Evolutionary conservation across 805 yeast species (phyloP), one percentile per base, ranked within the genome.

Genomic region (Monosporozyma solicola): DNA sequence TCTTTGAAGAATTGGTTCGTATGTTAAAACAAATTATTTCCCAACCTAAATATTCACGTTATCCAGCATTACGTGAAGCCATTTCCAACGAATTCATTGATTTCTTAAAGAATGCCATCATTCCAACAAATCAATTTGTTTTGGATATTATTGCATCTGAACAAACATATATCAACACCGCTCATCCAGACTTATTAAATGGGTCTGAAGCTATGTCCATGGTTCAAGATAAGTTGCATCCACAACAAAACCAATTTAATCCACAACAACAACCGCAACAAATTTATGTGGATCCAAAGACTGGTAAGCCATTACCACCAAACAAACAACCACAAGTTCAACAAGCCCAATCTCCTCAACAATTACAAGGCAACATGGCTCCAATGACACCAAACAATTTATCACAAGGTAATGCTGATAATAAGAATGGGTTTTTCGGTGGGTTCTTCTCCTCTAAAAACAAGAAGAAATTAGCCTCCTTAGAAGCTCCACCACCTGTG

Each of bases 401-500:
- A n/a, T 31, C 50, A 13, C 22, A 32, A 5, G 33, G 39, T 4
- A 32, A 37, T 22, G 52, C 35, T 5, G 72, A 70, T 11, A 74
- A 71, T 20, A 72, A 86, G 54, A 80, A 83, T 51, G 96, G 97
- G 5, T 94, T 92, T 73, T 94, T 94, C 69, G 96, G 97, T 52
- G 96, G 97, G 0, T 92, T 94, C 68, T 94, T 94, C 72, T 82
- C 91, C 9, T 80, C 92, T 4, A 91, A 90, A 72, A 89, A 89
- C 70, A 94, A 91, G 74, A 91, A 91, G 79, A 84, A 94, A 72
- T 77, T 91, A 63, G 97, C 95, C 31, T 83, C 88, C 20, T 87
- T 92, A 92, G 99, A 92, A 71, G 92, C 98, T 2, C 99, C 99
- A 49, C 99, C 99, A 44, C 82, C 95, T 37, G 91, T 90, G 5